These are phyloP conservation scores for Pisolithus sp. DNA, from an alignment of 768 basidiomycete species.

Conservation along the genomic window DNA sequence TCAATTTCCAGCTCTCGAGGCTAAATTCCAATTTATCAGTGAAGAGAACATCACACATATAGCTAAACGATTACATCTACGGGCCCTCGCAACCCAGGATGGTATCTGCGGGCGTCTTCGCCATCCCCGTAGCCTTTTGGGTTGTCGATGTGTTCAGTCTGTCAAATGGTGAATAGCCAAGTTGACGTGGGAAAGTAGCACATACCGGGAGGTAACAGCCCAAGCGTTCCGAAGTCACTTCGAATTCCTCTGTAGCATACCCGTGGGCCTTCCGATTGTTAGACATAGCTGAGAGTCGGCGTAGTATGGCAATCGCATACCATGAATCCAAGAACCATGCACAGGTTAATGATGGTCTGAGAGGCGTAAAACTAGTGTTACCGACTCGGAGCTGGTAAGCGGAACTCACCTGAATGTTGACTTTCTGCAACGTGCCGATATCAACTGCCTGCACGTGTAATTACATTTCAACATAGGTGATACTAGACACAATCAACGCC, in stretches of 20 bases:
- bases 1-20: slow-evolving; percentile 84
- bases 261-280: slow-evolving; percentile 52
- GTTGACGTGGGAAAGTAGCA: neutral
- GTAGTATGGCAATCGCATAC: slow-evolving; percentile 30
- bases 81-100: slow-evolving; percentile 72
- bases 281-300: neutral
- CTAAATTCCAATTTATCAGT: slow-evolving; percentile 25
- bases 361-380: neutral
- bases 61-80: slow-evolving; percentile 52
- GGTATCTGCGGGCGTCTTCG: slow-evolving; percentile 74
- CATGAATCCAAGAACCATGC: slow-evolving; percentile 89
- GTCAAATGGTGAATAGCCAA: neutral
- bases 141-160: slow-evolving; percentile 89
- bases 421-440: slow-evolving; percentile 70
- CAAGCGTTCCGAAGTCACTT: slow-evolving; percentile 77
- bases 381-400: neutral
- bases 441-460: slow-evolving; percentile 59
- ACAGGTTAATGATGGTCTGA: slow-evolving; percentile 80
- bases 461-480: neutral
- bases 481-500: neutral
- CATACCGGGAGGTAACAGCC: slow-evolving; percentile 76
- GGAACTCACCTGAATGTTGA: slow-evolving; percentile 53
- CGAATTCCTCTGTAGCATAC: slow-evolving; percentile 78
- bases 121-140: slow-evolving; percentile 85
- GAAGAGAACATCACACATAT: neutral